Evolutionary conservation across 768 basidiomycete species (phyloP).

Genomic region (Lactarius indigo): DNA sequence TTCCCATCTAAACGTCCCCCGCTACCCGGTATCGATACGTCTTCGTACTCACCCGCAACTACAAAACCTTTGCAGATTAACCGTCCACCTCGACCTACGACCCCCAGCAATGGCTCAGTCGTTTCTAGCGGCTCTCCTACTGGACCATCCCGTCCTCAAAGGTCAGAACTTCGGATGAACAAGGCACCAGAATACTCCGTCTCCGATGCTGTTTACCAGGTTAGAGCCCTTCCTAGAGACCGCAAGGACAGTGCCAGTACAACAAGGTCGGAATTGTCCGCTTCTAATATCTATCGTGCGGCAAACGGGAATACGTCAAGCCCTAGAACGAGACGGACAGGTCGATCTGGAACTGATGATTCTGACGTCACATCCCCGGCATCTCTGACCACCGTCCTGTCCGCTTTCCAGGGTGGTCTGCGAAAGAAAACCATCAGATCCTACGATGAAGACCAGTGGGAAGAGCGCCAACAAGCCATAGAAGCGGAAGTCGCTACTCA

Average conservation of each 20-base stretch:
- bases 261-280: constrained; percentile 23
- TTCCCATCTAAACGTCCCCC: constrained; percentile 19
- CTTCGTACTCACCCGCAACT: constrained; percentile 6
- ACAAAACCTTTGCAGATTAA: constrained; percentile 26
- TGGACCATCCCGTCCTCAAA: constrained; percentile 26
- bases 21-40: constrained; percentile 3
- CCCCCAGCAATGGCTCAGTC: constrained; percentile 24
- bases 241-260: constrained; percentile 24
- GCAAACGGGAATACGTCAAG: constrained; percentile 21
- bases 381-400: constrained; percentile 46
- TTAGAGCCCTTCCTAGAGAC: constrained; percentile 15
- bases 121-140: constrained; percentile 20
- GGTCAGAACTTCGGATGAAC: constrained; percentile 22
- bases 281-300: constrained; percentile 13
- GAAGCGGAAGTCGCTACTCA: constrained; percentile 66
- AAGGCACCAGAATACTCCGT: constrained; percentile 15
- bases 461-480: constrained; percentile 56
- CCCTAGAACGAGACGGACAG: constrained; percentile 12
- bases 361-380: constrained; percentile 20
- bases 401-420: constrained; percentile 67
- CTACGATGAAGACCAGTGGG: constrained; percentile 52
- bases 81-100: constrained; percentile 22
- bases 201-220: neutral
- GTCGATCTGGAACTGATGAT: constrained; percentile 18
- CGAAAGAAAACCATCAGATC: constrained; percentile 54